These are phyloP conservation scores for Penicillium silybi DNA, from an alignment of 495 filamentous ascomycete species.

Conservation along the genomic window DNA sequence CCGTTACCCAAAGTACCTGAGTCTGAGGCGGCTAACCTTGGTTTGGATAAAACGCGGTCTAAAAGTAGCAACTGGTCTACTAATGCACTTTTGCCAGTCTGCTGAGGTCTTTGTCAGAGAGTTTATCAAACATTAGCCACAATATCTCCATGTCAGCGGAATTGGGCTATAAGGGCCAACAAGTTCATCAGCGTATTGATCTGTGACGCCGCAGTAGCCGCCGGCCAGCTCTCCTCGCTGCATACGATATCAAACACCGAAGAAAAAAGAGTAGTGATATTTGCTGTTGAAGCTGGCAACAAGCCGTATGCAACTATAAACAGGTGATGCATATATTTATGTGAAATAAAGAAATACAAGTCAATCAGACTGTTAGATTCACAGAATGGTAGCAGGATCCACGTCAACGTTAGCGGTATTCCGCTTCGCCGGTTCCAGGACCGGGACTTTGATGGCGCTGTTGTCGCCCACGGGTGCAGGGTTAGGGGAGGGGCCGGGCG, in stretches of 20 bases:
- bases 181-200: too few species aligned
- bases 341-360: neutral
- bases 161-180: too few species aligned
- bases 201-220: too few species aligned
- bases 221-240: too few species aligned
- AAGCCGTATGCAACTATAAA: slow-evolving; percentile 18
- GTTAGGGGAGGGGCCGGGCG: slow-evolving; percentile 25
- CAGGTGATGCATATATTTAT: slow-evolving; percentile 16
- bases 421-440: slow-evolving; percentile 25
- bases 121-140: too few species aligned
- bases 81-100: too few species aligned
- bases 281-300: slow-evolving; percentile 22
- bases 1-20: too few species aligned
- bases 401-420: slow-evolving; percentile 5
- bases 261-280: slow-evolving; percentile 1
- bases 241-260: neutral
- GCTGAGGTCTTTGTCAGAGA: too few species aligned
- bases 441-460: slow-evolving; percentile 28
- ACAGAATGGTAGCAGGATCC: slow-evolving; percentile 1
- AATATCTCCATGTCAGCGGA: too few species aligned
- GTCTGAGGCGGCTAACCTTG: too few species aligned
- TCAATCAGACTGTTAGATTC: neutral
- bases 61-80: too few species aligned
- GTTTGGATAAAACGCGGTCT: too few species aligned
- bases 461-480: slow-evolving; percentile 19